Conservation (phyloP, 208 protist genomes). For the Leishmania guyanensis region DNA sequence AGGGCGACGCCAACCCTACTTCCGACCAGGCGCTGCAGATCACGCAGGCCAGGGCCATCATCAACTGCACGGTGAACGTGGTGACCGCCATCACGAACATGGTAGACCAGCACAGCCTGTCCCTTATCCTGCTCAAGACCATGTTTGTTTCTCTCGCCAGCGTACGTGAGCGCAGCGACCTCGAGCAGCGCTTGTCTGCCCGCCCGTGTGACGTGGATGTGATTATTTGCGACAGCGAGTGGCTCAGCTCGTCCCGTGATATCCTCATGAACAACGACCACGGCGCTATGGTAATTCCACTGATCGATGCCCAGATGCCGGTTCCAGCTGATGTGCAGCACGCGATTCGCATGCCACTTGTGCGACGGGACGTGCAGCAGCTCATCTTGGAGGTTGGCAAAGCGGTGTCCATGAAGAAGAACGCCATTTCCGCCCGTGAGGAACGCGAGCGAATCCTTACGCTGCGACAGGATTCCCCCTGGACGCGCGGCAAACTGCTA, state of each 20-base stretch:
- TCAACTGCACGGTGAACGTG: slow-evolving; percentile 91
- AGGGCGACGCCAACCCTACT: slow-evolving; percentile 29
- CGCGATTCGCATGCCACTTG: slow-evolving; percentile 72
- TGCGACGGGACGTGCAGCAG: slow-evolving; percentile 68
- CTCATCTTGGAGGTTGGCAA: slow-evolving; percentile 83
- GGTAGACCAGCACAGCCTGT: slow-evolving; percentile 91
- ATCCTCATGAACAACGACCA: slow-evolving; percentile 63
- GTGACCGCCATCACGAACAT: slow-evolving; percentile 83
- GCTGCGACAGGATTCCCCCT: slow-evolving; percentile 88
- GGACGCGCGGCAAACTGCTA: slow-evolving; percentile 88
- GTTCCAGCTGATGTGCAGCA: slow-evolving; percentile 64
- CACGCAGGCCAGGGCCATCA: slow-evolving; percentile 75
- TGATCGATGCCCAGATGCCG: slow-evolving; percentile 47
- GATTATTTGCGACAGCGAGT: slow-evolving; percentile 85
- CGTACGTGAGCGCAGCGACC: slow-evolving; percentile 69
- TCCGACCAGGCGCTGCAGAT: slow-evolving; percentile 56
- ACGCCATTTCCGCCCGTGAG: slow-evolving; percentile 74
- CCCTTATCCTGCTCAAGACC: slow-evolving; percentile 85
- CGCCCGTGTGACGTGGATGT: slow-evolving; percentile 84
- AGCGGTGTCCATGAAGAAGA: slow-evolving; percentile 81
- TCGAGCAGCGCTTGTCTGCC: slow-evolving; percentile 73
- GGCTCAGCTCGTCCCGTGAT: slow-evolving; percentile 74
- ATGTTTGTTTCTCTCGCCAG: slow-evolving; percentile 90
- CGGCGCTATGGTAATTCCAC: slow-evolving; percentile 75
- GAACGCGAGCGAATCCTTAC: slow-evolving; percentile 90